phyloP scores from a whole-genome alignment of 768 basidiomycete species.

The Pleurotus tuber-regium region DNA sequence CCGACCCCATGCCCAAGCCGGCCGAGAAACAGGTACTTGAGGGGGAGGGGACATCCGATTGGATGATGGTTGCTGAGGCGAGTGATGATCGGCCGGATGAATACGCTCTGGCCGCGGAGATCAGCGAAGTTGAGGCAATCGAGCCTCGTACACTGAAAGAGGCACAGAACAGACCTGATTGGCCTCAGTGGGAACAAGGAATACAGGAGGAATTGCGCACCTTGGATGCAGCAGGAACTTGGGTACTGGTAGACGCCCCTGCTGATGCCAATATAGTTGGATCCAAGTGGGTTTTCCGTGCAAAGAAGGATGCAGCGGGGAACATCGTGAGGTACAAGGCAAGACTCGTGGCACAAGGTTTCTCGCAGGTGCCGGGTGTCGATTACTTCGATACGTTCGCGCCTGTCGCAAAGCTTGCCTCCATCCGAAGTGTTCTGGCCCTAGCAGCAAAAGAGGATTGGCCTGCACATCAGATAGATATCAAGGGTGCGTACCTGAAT shows the following conservation, averaged over 20 bases:
- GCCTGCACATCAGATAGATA: neutral
- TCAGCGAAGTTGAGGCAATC: conserved; percentile 3
- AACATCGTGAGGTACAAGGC: conserved; percentile 1
- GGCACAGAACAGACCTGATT: neutral
- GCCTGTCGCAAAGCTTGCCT: neutral
- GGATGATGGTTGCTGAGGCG: conserved; percentile 5
- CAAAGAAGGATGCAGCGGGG: conserved; percentile 1
- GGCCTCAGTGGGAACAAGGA: neutral
- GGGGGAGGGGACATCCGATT: conserved; percentile 2
- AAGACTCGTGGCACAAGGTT: conserved; percentile 3
- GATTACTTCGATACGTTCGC: conserved; percentile 5
- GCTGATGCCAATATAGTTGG: neutral
- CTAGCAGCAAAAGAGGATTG: conserved; percentile 8
- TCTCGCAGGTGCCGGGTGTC: neutral
- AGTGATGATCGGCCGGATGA: too few relatives aligned
- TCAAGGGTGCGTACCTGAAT: conserved; percentile 5
- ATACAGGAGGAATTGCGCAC: conserved; percentile 1
- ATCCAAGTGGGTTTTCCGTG: neutral
- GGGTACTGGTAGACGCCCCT: conserved; percentile 1
- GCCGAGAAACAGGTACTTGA: conserved; percentile 3
- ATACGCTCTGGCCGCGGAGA: conserved; percentile 9
- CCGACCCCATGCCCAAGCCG: conserved; percentile 2
- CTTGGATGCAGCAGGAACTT: neutral
- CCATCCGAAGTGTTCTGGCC: conserved; percentile 1
- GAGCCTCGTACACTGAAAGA: conserved; percentile 13